Evolutionary conservation across 345 rosid species (phyloP).

Genomic region (Acer campestre): DNA sequence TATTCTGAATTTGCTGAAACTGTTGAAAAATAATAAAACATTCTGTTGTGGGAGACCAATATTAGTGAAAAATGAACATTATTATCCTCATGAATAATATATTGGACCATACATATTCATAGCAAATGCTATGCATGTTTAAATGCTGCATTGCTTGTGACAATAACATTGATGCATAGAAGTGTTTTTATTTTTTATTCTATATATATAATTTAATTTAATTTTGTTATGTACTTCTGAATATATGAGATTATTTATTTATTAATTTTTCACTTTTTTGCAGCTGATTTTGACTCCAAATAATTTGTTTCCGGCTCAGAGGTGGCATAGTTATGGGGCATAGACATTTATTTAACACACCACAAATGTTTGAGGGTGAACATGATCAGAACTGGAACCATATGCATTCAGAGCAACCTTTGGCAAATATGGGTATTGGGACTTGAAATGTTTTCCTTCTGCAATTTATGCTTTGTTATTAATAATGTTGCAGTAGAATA

Average conservation of each 20-base stretch:
- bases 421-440: constrained; percentile 51
- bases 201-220: neutral
- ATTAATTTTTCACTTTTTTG: constrained; percentile 17
- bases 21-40: neutral
- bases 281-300: constrained; percentile 40
- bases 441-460: constrained; percentile 15
- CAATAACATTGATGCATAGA: neutral
- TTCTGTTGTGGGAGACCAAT: neutral
- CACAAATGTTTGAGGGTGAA: constrained; percentile 61
- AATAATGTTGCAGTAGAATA: too few species aligned
- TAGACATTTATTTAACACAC: constrained; percentile 52
- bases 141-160: constrained; percentile 7
- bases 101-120: neutral
- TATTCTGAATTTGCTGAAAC: neutral
- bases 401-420: constrained; percentile 57
- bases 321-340: constrained; percentile 57
- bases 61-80: neutral
- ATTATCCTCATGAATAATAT: neutral
- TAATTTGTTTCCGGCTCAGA: constrained; percentile 11
- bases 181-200: neutral
- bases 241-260: constrained; percentile 5
- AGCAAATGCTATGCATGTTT: constrained; percentile 7
- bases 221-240: constrained; percentile 16
- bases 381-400: constrained; percentile 72
- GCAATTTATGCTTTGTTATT: neutral